Conservation (phyloP, 805 yeast species). For the Yamadazyma endophytica region DNA sequence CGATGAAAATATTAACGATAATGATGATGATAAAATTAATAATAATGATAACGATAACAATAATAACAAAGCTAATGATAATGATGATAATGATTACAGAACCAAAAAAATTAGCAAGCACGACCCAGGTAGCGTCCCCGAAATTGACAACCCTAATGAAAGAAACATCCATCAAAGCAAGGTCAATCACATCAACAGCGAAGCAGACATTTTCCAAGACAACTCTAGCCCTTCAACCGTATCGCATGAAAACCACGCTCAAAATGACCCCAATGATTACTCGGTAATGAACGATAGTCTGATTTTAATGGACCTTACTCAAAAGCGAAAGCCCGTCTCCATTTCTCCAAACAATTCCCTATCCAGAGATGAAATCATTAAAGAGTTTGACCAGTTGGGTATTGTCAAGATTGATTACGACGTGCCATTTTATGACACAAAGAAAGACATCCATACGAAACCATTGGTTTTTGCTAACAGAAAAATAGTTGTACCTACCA, state of each 20-base stretch:
- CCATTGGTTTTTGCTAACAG: slow-evolving; percentile 69
- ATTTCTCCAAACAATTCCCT: slow-evolving; percentile 2
- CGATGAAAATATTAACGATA: slow-evolving; percentile 1
- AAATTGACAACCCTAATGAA: slow-evolving; percentile 1
- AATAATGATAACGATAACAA: slow-evolving; percentile 3
- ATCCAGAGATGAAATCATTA: slow-evolving; percentile 4
- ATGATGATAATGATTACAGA: slow-evolving; percentile 12
- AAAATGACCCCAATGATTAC: slow-evolving; percentile 1
- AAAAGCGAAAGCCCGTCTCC: slow-evolving; percentile 7
- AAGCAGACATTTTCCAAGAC: too few species aligned
- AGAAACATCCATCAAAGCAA: too few species aligned
- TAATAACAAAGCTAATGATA: slow-evolving; percentile 5
- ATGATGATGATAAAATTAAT: slow-evolving; percentile 3
- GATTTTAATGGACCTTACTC: slow-evolving; percentile 17
- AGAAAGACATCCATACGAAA: slow-evolving; percentile 46
- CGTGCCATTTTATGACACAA: slow-evolving; percentile 61
- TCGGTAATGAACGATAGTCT: slow-evolving; percentile 6
- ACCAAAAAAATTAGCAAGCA: slow-evolving; percentile 12
- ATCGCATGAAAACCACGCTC: too few species aligned
- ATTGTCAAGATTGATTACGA: slow-evolving; percentile 49
- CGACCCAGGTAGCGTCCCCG: slow-evolving; percentile 7
- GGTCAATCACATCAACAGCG: too few species aligned
- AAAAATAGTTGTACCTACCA: slow-evolving; percentile 42
- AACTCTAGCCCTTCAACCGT: too few species aligned
- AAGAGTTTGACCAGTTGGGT: slow-evolving; percentile 39